Percentiles rank a stretch among this genome's conserved stretches.
Evolutionary conservation across 352 stramenopile species (phyloP).

Genomic region (Achlya hypogyna): DNA sequence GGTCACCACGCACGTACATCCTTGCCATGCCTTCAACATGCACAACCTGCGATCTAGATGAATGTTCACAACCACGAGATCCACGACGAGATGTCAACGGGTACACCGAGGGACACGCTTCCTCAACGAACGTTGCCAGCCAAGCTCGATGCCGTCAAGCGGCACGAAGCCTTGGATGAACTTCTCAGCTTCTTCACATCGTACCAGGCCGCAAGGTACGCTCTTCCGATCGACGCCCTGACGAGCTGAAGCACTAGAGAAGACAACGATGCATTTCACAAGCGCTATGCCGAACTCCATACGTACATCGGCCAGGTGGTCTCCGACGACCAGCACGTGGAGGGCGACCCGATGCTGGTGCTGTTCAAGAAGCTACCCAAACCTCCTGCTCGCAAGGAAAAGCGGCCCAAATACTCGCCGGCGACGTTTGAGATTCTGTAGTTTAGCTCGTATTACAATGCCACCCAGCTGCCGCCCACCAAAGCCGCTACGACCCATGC

Average conservation of each 20-base stretch:
- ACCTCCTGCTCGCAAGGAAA: neutral
- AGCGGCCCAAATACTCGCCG: neutral
- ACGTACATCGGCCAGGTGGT: constrained; percentile 4
- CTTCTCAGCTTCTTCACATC: constrained; percentile 6
- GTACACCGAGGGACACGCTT: neutral
- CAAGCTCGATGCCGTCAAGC: neutral
- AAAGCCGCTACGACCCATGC: too few species aligned
- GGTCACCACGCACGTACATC: constrained; percentile 6
- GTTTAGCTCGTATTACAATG: too few species aligned
- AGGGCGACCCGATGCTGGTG: neutral
- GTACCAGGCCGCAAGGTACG: constrained; percentile 10
- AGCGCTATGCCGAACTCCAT: neutral
- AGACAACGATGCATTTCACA: neutral
- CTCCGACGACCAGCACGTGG: neutral
- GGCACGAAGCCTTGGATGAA: neutral
- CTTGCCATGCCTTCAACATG: too few species aligned
- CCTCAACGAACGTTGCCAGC: neutral
- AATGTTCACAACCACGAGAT: constrained; percentile 17
- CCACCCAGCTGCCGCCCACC: too few species aligned
- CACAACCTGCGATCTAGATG: too few species aligned
- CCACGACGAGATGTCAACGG: neutral
- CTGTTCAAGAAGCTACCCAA: neutral
- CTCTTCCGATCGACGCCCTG: neutral
- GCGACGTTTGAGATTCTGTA: neutral
- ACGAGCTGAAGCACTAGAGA: neutral